phyloP scores from a whole-genome alignment of 2,329 filamentous ascomycete genomes.

The Mycosphaerella sp. region DNA sequence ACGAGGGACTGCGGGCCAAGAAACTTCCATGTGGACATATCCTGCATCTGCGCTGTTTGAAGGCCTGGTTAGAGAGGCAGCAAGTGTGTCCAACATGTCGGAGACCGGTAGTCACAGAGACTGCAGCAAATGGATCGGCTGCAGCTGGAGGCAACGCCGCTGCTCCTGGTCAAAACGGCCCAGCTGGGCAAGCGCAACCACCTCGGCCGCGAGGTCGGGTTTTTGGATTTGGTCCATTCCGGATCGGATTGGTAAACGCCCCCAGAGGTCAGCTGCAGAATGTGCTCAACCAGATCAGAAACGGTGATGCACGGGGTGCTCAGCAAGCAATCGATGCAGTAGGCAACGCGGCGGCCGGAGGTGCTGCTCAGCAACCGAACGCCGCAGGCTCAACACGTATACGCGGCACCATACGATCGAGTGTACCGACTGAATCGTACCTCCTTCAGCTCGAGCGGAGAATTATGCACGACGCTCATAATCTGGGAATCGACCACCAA shows the following conservation, averaged over 20 bases:
- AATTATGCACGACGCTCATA: slow-evolving; percentile 60
- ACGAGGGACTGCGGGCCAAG: slow-evolving; percentile 83
- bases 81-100: slow-evolving; percentile 96
- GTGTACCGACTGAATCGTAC: slow-evolving; percentile 49
- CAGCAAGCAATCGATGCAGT: slow-evolving; percentile 15
- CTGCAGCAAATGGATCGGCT: slow-evolving; percentile 13
- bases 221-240: slow-evolving; percentile 67
- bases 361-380: slow-evolving; percentile 27
- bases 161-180: slow-evolving; percentile 16
- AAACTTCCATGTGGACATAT: slow-evolving; percentile 96
- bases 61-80: slow-evolving; percentile 95
- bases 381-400: slow-evolving; percentile 4
- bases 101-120: slow-evolving; percentile 55
- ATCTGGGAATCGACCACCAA: slow-evolving; percentile 56
- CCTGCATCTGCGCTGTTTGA: slow-evolving; percentile 85
- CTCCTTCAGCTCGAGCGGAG: slow-evolving; percentile 62
- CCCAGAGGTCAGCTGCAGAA: slow-evolving; percentile 44
- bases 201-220: slow-evolving; percentile 38
- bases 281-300: slow-evolving; percentile 29
- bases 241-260: slow-evolving; percentile 62
- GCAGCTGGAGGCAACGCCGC: slow-evolving; percentile 15
- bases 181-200: slow-evolving; percentile 33
- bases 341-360: slow-evolving; percentile 32
- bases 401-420: slow-evolving; percentile 11
- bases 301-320: slow-evolving; percentile 13